Conservation (phyloP, 768 basidiomycete genomes). For the Astraeus odoratus region DNA sequence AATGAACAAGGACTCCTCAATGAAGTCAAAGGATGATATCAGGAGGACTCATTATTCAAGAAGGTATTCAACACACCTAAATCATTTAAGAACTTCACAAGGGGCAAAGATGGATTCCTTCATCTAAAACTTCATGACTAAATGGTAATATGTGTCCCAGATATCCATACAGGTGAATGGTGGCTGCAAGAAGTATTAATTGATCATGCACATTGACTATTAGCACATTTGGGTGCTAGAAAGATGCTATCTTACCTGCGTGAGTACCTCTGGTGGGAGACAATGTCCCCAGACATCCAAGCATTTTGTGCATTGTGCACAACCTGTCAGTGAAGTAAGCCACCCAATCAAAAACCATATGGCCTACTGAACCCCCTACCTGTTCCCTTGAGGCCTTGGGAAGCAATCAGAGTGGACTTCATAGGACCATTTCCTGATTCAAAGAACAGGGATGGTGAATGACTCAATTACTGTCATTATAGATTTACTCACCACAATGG, state of each 20-base stretch:
- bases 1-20: too few species aligned
- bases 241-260: conserved; percentile 29
- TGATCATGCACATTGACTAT: conserved; percentile 29
- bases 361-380: conserved; percentile 22
- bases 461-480: conserved; percentile 25
- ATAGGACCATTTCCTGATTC: conserved; percentile 29
- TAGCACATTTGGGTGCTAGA: conserved; percentile 31
- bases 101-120: too few species aligned
- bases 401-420: conserved; percentile 35
- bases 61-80: too few species aligned
- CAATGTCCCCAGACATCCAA: conserved; percentile 24
- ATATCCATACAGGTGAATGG: too few species aligned
- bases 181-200: conserved; percentile 26
- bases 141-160: too few species aligned
- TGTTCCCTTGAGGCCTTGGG: conserved; percentile 28
- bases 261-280: conserved; percentile 35
- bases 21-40: too few species aligned
- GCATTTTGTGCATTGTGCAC: conserved; percentile 19
- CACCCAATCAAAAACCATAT: conserved; percentile 19
- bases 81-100: too few species aligned
- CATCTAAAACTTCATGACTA: too few species aligned
- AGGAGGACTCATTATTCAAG: too few species aligned
- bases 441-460: conserved; percentile 1
- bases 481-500: not conserved
- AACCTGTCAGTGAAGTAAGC: conserved; percentile 16